Percentiles rank a stretch among this genome's conserved stretches.
Evolutionary conservation across 1,139 yeast species (phyloP).

Genomic region (Chernovozyma aurita): DNA sequence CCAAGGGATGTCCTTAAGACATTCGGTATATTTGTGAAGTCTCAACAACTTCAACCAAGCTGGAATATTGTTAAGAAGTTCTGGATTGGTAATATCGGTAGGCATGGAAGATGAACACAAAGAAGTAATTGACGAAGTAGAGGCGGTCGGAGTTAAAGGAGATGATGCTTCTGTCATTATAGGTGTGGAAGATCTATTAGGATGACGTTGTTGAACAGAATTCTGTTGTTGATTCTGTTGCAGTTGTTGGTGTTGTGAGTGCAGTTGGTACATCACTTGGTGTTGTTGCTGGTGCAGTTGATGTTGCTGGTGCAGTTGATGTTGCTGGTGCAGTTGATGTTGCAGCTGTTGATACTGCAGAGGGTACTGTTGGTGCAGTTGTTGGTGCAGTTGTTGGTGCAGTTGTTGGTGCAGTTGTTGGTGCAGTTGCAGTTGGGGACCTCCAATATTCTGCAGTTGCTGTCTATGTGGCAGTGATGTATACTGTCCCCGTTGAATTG

Average conservation of each 20-base stretch:
- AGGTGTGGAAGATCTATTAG: slow-evolving; percentile 2
- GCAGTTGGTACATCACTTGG: slow-evolving; percentile 1
- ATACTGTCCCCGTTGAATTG: not conserved
- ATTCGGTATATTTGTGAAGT: slow-evolving; percentile 89
- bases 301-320: slow-evolving; percentile 8
- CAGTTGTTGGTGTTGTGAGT: not conserved
- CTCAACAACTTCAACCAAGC: slow-evolving; percentile 89
- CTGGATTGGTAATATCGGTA: slow-evolving; percentile 59
- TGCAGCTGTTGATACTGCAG: slow-evolving; percentile 9
- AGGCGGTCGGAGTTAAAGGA: slow-evolving; percentile 6
- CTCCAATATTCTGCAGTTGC: slow-evolving; percentile 2
- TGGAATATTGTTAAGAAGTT: slow-evolving; percentile 72
- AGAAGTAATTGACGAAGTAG: slow-evolving; percentile 8
- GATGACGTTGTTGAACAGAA: not conserved
- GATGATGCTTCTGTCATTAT: not conserved
- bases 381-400: slow-evolving; percentile 10
- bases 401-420: slow-evolving; percentile 4
- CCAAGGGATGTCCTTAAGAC: slow-evolving; percentile 76
- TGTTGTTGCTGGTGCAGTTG: slow-evolving; percentile 9
- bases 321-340: slow-evolving; percentile 11
- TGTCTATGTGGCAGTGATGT: slow-evolving; percentile 1
- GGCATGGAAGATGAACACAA: slow-evolving; percentile 51
- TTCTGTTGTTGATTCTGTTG: not conserved
- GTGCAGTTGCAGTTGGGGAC: slow-evolving; percentile 9
- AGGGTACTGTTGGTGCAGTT: slow-evolving; percentile 4